Base-by-base conservation (phyloP, 495 filamentous ascomycete genomes). In the Aspergillus diversus region DNA sequence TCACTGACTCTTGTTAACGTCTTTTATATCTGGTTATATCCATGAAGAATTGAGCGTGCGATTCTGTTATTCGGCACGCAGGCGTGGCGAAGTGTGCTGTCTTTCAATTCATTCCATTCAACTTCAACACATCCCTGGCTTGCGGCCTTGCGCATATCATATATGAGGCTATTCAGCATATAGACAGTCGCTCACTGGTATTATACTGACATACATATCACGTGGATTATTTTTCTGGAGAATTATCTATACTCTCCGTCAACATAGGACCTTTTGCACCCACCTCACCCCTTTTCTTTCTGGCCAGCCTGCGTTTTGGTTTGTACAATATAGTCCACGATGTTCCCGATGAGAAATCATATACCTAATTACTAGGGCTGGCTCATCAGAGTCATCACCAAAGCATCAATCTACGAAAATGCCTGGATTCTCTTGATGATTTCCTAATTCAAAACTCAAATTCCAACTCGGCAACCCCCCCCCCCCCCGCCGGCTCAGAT, bases 351-450 rank as follows among this genome's bases (percentile, higher is more conserved):
- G 1, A 27, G 21, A 27, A 27, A 27, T 27, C 21, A 27, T 27
- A 27, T 27, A 27, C 21, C 21, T 27, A 27, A 27, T 27, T 27
- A 1, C 21, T 27, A 27, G 90, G 83, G 86, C 93, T 75, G 91
- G 96, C 63, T 91, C 94, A 92, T 92, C 21, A 92, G 31, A 95
- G 91, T 3, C 91, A 93, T 75, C 88, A 96, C 56, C 95, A 98
- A 76, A 85, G 90, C 46, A 83, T 90, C 62, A 87, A 97, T 57
- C 82, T 99, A 39, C 80, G 88, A 57, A 80, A 83, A 64, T 97
- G 94, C 66, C 72, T 87, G 16, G 69, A 75, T 31, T 85, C 91
- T 66, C 82, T 98, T 0, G 82, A 89, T 34, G 81, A 81, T 33
- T 98, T 96, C 71, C 75, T 93, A 27, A 69, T 58, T 31, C 71